Evolutionary conservation across 441 rosid genomes (phyloP).

Genomic region (Viola pubescens): DNA sequence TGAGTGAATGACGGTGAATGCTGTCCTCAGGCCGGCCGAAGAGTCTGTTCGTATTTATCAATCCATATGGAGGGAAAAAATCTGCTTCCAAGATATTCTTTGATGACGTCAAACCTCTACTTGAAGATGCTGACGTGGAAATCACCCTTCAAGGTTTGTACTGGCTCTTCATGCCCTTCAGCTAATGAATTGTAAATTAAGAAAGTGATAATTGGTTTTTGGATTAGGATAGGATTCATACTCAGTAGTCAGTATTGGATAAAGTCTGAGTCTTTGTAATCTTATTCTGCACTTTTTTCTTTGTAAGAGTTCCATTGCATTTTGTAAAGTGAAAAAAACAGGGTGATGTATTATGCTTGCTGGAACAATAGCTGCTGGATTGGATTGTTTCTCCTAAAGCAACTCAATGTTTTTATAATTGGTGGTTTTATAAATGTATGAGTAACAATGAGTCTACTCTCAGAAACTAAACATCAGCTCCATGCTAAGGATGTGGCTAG

Average conservation of each 20-base stretch:
- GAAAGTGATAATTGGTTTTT: neutral
- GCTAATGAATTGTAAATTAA: neutral
- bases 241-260: too few relatives aligned
- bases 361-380: too few relatives aligned
- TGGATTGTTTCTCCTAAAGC: neutral
- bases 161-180: neutral
- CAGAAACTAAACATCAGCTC: slow-evolving; percentile 68
- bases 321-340: neutral
- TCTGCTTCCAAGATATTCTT: slow-evolving; percentile 53
- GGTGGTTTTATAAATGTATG: neutral
- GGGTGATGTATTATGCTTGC: too few relatives aligned
- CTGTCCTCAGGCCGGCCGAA: slow-evolving; percentile 57
- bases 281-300: neutral
- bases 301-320: neutral
- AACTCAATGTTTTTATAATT: neutral
- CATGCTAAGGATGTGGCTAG: slow-evolving; percentile 74
- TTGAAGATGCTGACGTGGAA: slow-evolving; percentile 64
- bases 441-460: slow-evolving; percentile 8
- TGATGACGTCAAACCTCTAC: slow-evolving; percentile 62
- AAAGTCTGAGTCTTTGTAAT: too few relatives aligned
- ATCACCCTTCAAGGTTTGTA: slow-evolving; percentile 49
- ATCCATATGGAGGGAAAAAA: slow-evolving; percentile 82
- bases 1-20: neutral
- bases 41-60: slow-evolving; percentile 59
- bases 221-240: too few relatives aligned